These are phyloP conservation scores for Triticum timopheevii DNA, from an alignment of 176 grass and related monocot genomes.

Conservation along the genomic window DNA sequence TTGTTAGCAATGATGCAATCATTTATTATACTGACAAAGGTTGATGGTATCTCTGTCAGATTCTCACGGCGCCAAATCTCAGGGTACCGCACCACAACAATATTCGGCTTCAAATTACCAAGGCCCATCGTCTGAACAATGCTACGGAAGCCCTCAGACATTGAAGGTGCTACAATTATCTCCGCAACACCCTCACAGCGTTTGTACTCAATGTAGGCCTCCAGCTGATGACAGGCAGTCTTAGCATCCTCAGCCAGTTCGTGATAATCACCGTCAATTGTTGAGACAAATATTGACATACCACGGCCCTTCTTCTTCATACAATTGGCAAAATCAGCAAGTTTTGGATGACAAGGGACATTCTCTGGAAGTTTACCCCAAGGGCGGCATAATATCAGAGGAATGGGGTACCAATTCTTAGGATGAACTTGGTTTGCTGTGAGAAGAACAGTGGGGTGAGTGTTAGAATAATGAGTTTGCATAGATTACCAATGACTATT, in stretches of 20 bases:
- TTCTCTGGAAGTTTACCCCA: slow-evolving; percentile 99
- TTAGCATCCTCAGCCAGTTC: slow-evolving; percentile 91
- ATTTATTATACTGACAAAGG: slow-evolving; percentile 96
- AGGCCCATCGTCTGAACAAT: slow-evolving; percentile 97
- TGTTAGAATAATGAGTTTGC: slow-evolving; percentile 4
- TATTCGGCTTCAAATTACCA: slow-evolving; percentile 97
- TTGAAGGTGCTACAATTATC: slow-evolving; percentile 89
- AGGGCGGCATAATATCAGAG: slow-evolving; percentile 95
- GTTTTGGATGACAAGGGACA: slow-evolving; percentile 95
- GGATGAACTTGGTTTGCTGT: slow-evolving; percentile 97
- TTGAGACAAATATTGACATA: slow-evolving; percentile 96
- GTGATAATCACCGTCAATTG: slow-evolving; percentile 94
- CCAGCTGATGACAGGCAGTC: slow-evolving; percentile 74
- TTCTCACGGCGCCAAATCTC: slow-evolving; percentile 97
- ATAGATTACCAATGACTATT: slow-evolving; percentile 20
- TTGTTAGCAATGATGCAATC: slow-evolving; percentile 99
- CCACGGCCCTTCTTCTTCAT: slow-evolving; percentile 99
- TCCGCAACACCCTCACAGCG: slow-evolving; percentile 93
- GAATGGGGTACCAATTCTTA: slow-evolving; percentile 99
- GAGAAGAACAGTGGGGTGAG: slow-evolving; percentile 19
- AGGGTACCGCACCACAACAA: slow-evolving; percentile 93
- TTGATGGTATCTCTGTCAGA: slow-evolving; percentile 86
- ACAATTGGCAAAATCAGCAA: slow-evolving; percentile 97
- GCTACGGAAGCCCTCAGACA: slow-evolving; percentile 88
- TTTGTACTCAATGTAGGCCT: slow-evolving; percentile 93